Conservation (phyloP, 495 filamentous ascomycete species). For the Sphaerosporella brunnea region DNA sequence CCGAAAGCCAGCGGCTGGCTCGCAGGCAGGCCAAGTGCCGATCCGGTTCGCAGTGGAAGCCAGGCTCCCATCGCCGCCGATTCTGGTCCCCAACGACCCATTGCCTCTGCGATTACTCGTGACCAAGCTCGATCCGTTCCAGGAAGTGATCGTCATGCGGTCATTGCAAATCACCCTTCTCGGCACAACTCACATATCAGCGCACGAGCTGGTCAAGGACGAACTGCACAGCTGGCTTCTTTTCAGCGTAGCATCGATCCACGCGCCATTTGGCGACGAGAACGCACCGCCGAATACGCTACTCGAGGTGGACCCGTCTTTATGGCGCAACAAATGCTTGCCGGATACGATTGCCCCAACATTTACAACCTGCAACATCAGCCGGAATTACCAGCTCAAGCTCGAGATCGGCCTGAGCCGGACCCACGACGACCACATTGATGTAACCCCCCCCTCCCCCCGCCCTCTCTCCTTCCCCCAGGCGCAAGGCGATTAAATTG, state of each 20-base stretch:
- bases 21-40: constrained; percentile 13
- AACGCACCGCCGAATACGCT: constrained; percentile 46
- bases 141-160: constrained; percentile 51
- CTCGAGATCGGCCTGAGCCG: constrained; percentile 49
- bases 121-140: constrained; percentile 48
- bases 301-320: constrained; percentile 40
- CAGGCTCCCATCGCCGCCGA: constrained; percentile 69
- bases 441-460: constrained; percentile 48
- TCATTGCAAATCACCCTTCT: constrained; percentile 65
- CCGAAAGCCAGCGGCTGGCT: constrained; percentile 12
- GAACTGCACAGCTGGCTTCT: constrained; percentile 35
- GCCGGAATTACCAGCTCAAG: constrained; percentile 64
- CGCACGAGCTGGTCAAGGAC: constrained; percentile 47
- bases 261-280: constrained; percentile 9
- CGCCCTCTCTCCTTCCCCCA: too few species aligned
- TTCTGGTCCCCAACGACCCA: constrained; percentile 72
- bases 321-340: constrained; percentile 53
- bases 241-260: constrained; percentile 8
- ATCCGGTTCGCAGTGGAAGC: constrained; percentile 47
- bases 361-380: constrained; percentile 80
- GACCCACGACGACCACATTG: constrained; percentile 29
- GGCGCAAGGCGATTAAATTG: too few species aligned
- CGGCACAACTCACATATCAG: constrained; percentile 57
- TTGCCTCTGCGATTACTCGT: constrained; percentile 65
- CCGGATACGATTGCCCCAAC: constrained; percentile 72